phyloP scores from a whole-genome alignment of 2,329 filamentous ascomycete genomes.

The Ascosphaera apis region DNA sequence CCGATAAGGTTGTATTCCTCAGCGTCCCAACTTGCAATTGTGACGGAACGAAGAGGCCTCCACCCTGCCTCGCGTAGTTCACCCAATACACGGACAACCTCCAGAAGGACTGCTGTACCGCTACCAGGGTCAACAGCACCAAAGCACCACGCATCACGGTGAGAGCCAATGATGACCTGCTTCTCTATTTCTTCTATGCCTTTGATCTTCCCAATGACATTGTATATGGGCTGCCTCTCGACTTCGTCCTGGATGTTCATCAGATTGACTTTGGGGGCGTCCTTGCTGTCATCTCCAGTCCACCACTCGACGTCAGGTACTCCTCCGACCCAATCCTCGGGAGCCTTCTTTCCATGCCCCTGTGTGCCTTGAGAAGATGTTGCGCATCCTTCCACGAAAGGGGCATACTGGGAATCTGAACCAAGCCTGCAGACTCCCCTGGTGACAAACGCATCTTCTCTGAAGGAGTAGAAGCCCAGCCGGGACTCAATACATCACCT shows the following conservation, averaged over 20 bases:
- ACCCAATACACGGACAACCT: slow-evolving; percentile 67
- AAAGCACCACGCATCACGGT: slow-evolving; percentile 80
- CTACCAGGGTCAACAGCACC: slow-evolving; percentile 70
- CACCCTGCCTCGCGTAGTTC: slow-evolving; percentile 56
- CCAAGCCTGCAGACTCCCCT: slow-evolving; percentile 47
- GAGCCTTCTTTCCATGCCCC: slow-evolving; percentile 47
- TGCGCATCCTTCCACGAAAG: slow-evolving; percentile 78
- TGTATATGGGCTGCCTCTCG: slow-evolving; percentile 68
- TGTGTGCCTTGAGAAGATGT: slow-evolving; percentile 48
- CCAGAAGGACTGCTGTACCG: slow-evolving; percentile 76
- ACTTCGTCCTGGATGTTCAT: slow-evolving; percentile 73
- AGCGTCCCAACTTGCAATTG: slow-evolving; percentile 93
- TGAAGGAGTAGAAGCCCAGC: slow-evolving; percentile 37
- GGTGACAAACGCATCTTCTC: slow-evolving; percentile 39
- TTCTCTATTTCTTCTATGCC: slow-evolving; percentile 70
- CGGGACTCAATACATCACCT: slow-evolving; percentile 81
- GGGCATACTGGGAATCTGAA: slow-evolving; percentile 72
- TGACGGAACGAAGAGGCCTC: slow-evolving; percentile 80
- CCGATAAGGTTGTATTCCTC: slow-evolving; percentile 84
- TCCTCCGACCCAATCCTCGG: slow-evolving; percentile 50
- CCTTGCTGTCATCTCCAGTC: slow-evolving; percentile 34
- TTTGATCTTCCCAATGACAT: slow-evolving; percentile 61
- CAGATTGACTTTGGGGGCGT: slow-evolving; percentile 59
- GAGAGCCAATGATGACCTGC: slow-evolving; percentile 74
- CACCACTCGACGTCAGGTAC: slow-evolving; percentile 67